Base-by-base conservation (phyloP, 1,284 basidiomycete species). In the Xerocomus amazonicus region DNA sequence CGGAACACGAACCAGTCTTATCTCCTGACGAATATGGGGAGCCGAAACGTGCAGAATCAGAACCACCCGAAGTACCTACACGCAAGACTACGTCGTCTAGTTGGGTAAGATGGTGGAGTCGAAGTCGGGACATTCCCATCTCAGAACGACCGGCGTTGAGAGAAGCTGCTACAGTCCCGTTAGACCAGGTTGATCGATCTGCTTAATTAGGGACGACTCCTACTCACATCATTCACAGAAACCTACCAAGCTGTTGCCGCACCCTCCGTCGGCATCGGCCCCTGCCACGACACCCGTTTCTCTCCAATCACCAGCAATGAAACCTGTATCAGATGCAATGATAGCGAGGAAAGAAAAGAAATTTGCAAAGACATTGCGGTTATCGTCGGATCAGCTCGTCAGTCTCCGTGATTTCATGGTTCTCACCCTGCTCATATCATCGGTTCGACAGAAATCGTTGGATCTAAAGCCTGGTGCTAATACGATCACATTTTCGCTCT, bases 401-500 rank as follows among this genome's bases (percentile, higher is more conserved):
- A 60, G 79, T 71, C 13, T 13, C 2, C 12, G 46, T 35, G 9
- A 16, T 17, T 31, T 12, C 23, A 5, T 51, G 26, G 31, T 35
- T 14, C 23, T 36, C 19, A 26, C 14, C 10, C 16, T 26, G n/a
- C 47, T 60, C 27, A 52, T 28, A 23, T 26, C 28, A 34, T 43
- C 45, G 19, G 13, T 27, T 41, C 34, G 23, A 13, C 62, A 94
- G 91, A 92, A 93, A 89, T 74, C 79, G 27, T 77, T 99, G 23
- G 79, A 92, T 50, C 75, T 99, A 55, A 90, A 91, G 63, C 79
- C 90, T 29, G 97, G 97, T 2, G 78, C 91, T 4, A 99, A 99
- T 66, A 82, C 84, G 9, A 88, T 99, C 55, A 95, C 95, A 0
- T 99, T 99, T 66, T 94, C 93, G 1, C 83, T 98, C 34, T 93